Evolutionary conservation across 805 yeast genomes (phyloP).

Genomic region (Candida nonsorbophila): DNA sequence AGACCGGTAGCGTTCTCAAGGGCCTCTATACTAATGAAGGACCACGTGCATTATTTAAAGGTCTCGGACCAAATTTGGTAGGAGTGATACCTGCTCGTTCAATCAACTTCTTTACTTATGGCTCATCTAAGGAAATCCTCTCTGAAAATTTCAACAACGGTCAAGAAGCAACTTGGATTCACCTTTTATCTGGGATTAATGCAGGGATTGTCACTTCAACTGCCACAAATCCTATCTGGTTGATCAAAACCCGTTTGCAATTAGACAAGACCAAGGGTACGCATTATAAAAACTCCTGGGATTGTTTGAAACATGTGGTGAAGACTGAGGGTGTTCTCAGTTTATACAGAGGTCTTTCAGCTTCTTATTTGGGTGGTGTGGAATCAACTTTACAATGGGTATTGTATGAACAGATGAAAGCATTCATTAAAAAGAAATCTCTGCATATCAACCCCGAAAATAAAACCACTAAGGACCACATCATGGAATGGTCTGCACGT

Average conservation of each 20-base stretch:
- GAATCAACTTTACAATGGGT: conserved; percentile 97
- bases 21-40: conserved; percentile 77
- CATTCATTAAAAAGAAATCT: conserved; percentile 51
- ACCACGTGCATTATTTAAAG: conserved; percentile 79
- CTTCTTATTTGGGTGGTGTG: conserved; percentile 88
- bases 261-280: conserved; percentile 69
- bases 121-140: conserved; percentile 81
- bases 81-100: conserved; percentile 98
- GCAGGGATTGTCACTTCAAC: conserved; percentile 96
- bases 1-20: conserved; percentile 69
- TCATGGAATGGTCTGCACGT: conserved; percentile 89
- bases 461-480: conserved; percentile 50
- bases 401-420: conserved; percentile 90
- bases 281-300: conserved; percentile 77
- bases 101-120: conserved; percentile 93
- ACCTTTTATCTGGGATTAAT: conserved; percentile 75
- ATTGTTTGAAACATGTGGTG: conserved; percentile 68
- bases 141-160: conserved; percentile 64
- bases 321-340: conserved; percentile 75
- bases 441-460: conserved; percentile 26
- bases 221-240: conserved; percentile 97
- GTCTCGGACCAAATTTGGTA: conserved; percentile 92
- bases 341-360: conserved; percentile 85
- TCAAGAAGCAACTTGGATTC: conserved; percentile 78
- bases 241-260: conserved; percentile 90